Evolutionary conservation across 495 filamentous ascomycete species (phyloP).

Genomic region (Amniculicola lignicola): DNA sequence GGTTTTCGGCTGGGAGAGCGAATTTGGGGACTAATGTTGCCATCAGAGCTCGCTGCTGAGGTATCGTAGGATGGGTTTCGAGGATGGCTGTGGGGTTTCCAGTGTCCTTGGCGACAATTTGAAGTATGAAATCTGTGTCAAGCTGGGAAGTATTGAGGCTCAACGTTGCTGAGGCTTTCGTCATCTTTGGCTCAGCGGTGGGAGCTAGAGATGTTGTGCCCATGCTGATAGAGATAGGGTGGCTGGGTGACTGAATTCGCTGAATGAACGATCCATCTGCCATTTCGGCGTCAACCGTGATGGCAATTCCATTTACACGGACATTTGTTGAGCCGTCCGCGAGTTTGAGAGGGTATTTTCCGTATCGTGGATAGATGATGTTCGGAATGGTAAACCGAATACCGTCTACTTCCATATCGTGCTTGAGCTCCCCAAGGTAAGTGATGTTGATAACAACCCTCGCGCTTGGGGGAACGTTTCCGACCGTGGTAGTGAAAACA

Average conservation of each 20-base stretch:
- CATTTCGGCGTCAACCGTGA: conserved; percentile 61
- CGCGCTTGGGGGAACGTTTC: conserved; percentile 57
- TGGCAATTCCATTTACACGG: conserved; percentile 47
- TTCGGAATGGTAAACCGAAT: conserved; percentile 64
- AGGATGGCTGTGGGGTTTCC: conserved; percentile 59
- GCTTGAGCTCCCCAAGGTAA: conserved; percentile 65
- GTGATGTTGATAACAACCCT: conserved; percentile 57
- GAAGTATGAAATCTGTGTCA: conserved; percentile 53
- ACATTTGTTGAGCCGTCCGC: conserved; percentile 23
- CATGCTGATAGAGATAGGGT: conserved; percentile 61
- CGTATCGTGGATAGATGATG: conserved; percentile 61
- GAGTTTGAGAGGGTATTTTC: conserved; percentile 42
- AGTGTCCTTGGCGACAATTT: conserved; percentile 54
- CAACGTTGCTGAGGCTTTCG: conserved; percentile 60
- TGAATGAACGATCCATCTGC: conserved; percentile 54
- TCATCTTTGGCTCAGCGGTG: conserved; percentile 48
- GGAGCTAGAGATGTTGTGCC: conserved; percentile 53
- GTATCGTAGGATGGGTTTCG: conserved; percentile 59
- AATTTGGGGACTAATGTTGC: conserved; percentile 66
- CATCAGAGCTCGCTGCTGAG: conserved; percentile 63
- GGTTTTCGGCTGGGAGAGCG: conserved; percentile 48
- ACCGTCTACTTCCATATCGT: conserved; percentile 60
- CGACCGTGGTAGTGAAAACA: conserved; percentile 62
- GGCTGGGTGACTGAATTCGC: conserved; percentile 61
- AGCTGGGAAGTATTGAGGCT: conserved; percentile 49